Percentiles rank a stretch among this genome's conserved stretches.
Conservation (phyloP, 768 basidiomycete species). For the Xerocomellus intermedius region DNA sequence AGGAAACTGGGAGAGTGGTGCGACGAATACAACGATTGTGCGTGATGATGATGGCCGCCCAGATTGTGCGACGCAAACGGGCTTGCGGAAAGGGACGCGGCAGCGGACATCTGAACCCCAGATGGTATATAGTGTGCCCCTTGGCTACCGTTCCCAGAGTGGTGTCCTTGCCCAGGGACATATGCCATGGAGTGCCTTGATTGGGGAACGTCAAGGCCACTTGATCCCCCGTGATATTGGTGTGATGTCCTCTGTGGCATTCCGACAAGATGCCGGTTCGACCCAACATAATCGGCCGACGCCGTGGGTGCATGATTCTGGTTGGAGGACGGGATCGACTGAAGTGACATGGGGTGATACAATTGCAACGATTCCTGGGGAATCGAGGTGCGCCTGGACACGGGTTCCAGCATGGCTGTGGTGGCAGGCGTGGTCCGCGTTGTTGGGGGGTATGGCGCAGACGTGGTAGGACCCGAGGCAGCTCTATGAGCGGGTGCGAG, state of each 20-base stretch:
- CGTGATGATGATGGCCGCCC: constrained; percentile 27
- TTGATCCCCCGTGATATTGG: constrained; percentile 25
- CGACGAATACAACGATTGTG: constrained; percentile 31
- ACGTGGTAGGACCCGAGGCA: constrained; percentile 74
- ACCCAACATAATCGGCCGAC: constrained; percentile 40
- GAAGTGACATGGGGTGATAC: constrained; percentile 77
- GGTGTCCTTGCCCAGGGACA: constrained; percentile 40
- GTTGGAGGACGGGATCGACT: constrained; percentile 41
- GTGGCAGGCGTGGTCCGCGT: constrained; percentile 31
- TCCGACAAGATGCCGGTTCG: constrained; percentile 48
- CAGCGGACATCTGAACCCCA: constrained; percentile 51
- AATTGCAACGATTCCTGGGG: constrained; percentile 70
- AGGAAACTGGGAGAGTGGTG: constrained; percentile 31
- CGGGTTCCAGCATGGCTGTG: constrained; percentile 33
- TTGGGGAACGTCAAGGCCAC: constrained; percentile 28
- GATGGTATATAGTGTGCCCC: constrained; percentile 32
- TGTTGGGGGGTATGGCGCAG: constrained; percentile 62
- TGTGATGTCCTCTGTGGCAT: constrained; percentile 37
- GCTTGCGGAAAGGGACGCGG: constrained; percentile 47
- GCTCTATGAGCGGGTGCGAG: constrained; percentile 79
- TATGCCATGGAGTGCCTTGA: constrained; percentile 40
- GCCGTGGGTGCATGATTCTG: constrained; percentile 34
- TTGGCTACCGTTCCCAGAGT: constrained; percentile 38
- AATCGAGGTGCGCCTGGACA: constrained; percentile 62
- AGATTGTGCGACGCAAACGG: constrained; percentile 30